Evolutionary conservation across 208 protist species (phyloP), one percentile per base, ranked within the genome.

Genomic region (Strigomonas culicis): DNA sequence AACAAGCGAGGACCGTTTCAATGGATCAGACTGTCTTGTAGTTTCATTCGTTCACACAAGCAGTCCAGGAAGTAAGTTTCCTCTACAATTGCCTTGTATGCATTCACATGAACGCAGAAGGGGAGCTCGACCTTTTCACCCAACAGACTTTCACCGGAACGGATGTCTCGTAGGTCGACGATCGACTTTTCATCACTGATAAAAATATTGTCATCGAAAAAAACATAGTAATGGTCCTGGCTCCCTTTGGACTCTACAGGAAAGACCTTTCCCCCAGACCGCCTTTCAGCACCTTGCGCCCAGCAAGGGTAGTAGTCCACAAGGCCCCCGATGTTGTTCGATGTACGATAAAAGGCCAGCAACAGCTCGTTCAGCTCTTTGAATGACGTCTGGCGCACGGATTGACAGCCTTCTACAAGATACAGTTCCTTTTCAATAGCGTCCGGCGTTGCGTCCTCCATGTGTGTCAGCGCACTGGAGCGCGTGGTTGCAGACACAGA

Each of bases 171-270:
- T 3, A 96, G 13, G 59, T 96, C 90, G 1, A 96, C 87, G 61
- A 96, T 96, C 24, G 90, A 96, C 24, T 72, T 77, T 51, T 81
- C 76, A n/a, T 93, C 78, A 1, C 87, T 87, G 34, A 94, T 70
- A 62, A 79, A 83, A 56, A 96, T 94, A 63, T 96, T 96, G 65
- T 96, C 90, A 58, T 96, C 90, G 60, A 94, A 96, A 52, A 96
- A 96, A 0, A 92, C 72, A 53, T 84, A 76, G 72, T 85, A 92
- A n/a, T 66, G 59, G 1, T 31, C 32, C 1, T 68, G 56, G 4
- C 72, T 70, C 0, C 74, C 63, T 61, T 59, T 59, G 21, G 32
- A 27, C 28, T 43, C 8, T 17, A 94, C 73, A 4, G 90, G 84
- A 60, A 88, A 96, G 0, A 96, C 79, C 63, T 96, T 96, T 25